Evolutionary conservation across 306 rosid species (phyloP).

Genomic region (Ammopiptanthus mongolicus): DNA sequence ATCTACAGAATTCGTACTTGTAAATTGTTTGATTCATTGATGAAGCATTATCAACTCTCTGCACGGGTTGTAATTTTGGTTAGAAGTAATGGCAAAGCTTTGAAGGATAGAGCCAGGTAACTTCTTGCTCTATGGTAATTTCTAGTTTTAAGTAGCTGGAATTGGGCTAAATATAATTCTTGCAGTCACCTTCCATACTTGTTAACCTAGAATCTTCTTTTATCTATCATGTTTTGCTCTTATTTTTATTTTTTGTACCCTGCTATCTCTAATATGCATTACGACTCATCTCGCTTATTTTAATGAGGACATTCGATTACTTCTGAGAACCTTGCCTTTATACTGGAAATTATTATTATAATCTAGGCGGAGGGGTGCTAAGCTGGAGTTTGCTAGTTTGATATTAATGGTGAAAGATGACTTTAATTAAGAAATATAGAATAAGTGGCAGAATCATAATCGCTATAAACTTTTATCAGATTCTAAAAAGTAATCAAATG

Average conservation of each 20-base stretch:
- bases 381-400: neutral
- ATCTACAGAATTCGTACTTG: constrained; percentile 39
- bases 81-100: constrained; percentile 26
- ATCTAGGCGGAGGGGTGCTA: neutral
- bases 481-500: too few relatives aligned
- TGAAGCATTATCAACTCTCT: constrained; percentile 35
- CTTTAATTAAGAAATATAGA: neutral
- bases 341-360: neutral
- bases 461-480: too few relatives aligned
- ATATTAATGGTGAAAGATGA: neutral
- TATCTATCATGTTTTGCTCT: neutral
- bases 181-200: neutral
- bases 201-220: neutral
- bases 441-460: too few relatives aligned
- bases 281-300: neutral
- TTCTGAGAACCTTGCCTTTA: neutral
- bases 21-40: constrained; percentile 59
- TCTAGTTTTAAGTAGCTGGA: constrained; percentile 15
- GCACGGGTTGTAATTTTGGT: constrained; percentile 42
- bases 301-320: neutral
- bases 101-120: constrained; percentile 28
- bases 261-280: neutral
- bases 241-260: neutral
- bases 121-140: constrained; percentile 14
- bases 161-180: neutral